Percentiles rank a stretch among this genome's conserved stretches.
These are phyloP conservation scores for Nematocida sp. DNA, from an alignment of 371 early-diverging fungal genomes.

Conservation along the genomic window DNA sequence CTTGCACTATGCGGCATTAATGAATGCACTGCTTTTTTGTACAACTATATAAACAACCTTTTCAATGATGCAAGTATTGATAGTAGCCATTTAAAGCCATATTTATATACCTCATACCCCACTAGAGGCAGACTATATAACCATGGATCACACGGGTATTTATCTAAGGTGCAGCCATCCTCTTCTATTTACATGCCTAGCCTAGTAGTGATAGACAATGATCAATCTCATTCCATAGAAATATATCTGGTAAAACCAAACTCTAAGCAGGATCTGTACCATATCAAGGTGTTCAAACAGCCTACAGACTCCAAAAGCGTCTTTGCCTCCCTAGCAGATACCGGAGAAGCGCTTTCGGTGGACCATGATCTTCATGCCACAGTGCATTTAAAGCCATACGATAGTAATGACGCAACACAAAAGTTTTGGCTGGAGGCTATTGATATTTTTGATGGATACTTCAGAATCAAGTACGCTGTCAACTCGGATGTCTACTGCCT, in stretches of 20 bases:
- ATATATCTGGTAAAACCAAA: too few species aligned
- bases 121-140: not conserved
- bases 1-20: not conserved
- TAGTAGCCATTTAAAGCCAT: not conserved
- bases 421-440: too few species aligned
- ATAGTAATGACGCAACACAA: too few species aligned
- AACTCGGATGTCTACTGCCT: not conserved
- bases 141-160: slow-evolving; percentile 4
- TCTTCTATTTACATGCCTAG: not conserved
- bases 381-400: too few species aligned
- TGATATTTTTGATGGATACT: not conserved
- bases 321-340: too few species aligned
- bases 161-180: not conserved
- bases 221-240: too few species aligned
- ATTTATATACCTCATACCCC: not conserved
- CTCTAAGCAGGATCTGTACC: too few species aligned
- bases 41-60: not conserved
- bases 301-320: too few species aligned
- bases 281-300: too few species aligned
- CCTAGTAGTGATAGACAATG: not conserved
- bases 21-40: not conserved
- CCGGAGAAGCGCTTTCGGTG: too few species aligned
- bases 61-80: not conserved
- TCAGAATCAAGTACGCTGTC: not conserved
- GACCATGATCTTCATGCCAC: too few species aligned